phyloP scores from a whole-genome alignment of 441 rosid genomes.

The Croton setiger region DNA sequence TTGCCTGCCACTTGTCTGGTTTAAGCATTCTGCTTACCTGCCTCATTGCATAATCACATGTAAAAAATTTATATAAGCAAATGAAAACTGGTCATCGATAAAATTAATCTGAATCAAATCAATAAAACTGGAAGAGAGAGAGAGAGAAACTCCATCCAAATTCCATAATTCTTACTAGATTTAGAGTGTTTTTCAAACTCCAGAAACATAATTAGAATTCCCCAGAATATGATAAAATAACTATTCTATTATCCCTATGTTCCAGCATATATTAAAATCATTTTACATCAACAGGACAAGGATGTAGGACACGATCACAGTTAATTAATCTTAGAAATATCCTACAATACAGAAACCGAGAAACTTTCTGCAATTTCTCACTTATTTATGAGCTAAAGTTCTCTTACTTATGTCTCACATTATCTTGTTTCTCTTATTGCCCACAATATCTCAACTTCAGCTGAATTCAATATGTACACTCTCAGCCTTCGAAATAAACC shows the following conservation, averaged over 20 bases:
- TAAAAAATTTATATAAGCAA: conserved; percentile 8
- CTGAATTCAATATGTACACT: conserved; percentile 5
- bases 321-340: conserved; percentile 1
- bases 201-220: neutral
- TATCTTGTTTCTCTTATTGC: neutral
- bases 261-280: neutral
- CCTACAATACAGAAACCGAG: neutral
- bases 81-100: neutral
- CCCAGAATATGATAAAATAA: neutral
- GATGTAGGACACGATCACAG: neutral
- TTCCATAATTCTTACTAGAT: neutral
- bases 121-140: neutral
- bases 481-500: neutral
- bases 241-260: neutral
- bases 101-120: neutral
- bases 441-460: neutral
- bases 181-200: neutral
- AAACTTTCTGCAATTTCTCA: neutral
- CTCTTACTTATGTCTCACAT: neutral
- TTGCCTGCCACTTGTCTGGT: conserved; percentile 82
- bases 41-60: conserved; percentile 25
- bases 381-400: neutral
- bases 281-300: neutral
- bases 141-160: neutral
- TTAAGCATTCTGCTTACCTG: conserved; percentile 87